These are phyloP conservation scores for Candolleomyces eurysporus DNA, from an alignment of 768 basidiomycete species.

Conservation along the genomic window DNA sequence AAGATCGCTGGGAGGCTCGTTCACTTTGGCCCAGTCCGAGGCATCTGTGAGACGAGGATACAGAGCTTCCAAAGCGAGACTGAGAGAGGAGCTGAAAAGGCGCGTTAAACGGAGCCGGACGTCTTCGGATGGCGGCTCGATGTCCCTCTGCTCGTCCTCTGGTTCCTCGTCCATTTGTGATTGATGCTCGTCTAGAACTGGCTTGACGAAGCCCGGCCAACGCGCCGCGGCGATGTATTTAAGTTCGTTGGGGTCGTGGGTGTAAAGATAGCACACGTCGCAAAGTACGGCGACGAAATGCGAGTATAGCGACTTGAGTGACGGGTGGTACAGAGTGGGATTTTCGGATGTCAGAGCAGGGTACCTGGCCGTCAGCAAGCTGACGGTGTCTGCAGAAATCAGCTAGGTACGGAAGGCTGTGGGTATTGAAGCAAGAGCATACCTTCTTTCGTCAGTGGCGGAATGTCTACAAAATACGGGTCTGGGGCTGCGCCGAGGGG, in stretches of 20 bases:
- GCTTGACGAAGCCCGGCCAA: slow-evolving; percentile 79
- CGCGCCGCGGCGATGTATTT: slow-evolving; percentile 74
- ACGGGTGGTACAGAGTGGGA: slow-evolving; percentile 48
- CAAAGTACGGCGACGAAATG: slow-evolving; percentile 61
- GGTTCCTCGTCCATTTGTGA: slow-evolving; percentile 18
- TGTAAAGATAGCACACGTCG: slow-evolving; percentile 61
- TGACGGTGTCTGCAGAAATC: slow-evolving; percentile 24
- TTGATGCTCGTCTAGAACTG: slow-evolving; percentile 53
- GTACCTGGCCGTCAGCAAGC: slow-evolving; percentile 41
- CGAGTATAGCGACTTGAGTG: slow-evolving; percentile 56
- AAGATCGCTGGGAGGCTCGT: slow-evolving; percentile 45
- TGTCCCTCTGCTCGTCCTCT: slow-evolving; percentile 18
- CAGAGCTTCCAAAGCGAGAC: slow-evolving; percentile 60
- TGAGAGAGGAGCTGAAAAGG: slow-evolving; percentile 62
- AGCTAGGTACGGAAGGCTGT: background rate
- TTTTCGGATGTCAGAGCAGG: slow-evolving; percentile 14
- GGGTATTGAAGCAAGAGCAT: slow-evolving; percentile 12
- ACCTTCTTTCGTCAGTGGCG: slow-evolving; percentile 58
- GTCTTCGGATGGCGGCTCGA: slow-evolving; percentile 46
- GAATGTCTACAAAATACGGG: slow-evolving; percentile 64
- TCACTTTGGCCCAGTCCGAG: slow-evolving; percentile 53
- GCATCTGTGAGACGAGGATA: slow-evolving; percentile 70
- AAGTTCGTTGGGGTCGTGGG: slow-evolving; percentile 65
- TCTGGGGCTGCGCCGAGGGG: slow-evolving; percentile 67
- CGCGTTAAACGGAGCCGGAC: slow-evolving; percentile 64